Percentiles rank a stretch among this genome's conserved stretches.
Evolutionary conservation across 441 rosid species (phyloP).

Genomic region (Cnidoscolus chayamansa): DNA sequence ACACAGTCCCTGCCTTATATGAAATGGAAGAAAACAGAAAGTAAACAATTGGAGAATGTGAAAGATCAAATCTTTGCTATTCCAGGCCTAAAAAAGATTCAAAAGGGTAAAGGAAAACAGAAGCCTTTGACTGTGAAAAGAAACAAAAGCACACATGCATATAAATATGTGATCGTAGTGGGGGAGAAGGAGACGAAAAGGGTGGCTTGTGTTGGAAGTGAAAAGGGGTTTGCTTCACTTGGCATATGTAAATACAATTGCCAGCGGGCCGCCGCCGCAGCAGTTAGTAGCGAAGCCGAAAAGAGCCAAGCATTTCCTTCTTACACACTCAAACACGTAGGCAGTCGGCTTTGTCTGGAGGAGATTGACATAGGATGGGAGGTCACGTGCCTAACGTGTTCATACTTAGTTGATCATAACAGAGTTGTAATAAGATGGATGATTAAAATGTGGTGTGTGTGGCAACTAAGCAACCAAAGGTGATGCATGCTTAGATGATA

Average conservation of each 20-base stretch:
- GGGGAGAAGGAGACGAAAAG: not conserved
- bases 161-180: not conserved
- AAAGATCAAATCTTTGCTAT: not conserved
- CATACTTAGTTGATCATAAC: too few relatives aligned
- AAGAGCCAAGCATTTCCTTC: not conserved
- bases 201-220: not conserved
- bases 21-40: not conserved
- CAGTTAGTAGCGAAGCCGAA: not conserved
- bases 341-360: not conserved
- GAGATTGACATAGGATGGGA: not conserved
- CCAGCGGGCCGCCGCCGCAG: slow-evolving; percentile 25
- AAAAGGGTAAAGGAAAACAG: not conserved
- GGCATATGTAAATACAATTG: not conserved
- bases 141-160: slow-evolving; percentile 2
- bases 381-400: slow-evolving; percentile 27
- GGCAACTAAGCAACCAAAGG: too few relatives aligned
- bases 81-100: not conserved
- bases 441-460: too few relatives aligned
- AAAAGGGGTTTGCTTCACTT: not conserved
- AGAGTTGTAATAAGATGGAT: too few relatives aligned
- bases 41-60: not conserved
- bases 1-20: too few relatives aligned
- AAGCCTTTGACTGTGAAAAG: not conserved
- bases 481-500: too few relatives aligned
- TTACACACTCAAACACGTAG: slow-evolving; percentile 13